Evolutionary conservation across 257 asterid genomes (phyloP).

Genomic region (Gentiana macrophylla): DNA sequence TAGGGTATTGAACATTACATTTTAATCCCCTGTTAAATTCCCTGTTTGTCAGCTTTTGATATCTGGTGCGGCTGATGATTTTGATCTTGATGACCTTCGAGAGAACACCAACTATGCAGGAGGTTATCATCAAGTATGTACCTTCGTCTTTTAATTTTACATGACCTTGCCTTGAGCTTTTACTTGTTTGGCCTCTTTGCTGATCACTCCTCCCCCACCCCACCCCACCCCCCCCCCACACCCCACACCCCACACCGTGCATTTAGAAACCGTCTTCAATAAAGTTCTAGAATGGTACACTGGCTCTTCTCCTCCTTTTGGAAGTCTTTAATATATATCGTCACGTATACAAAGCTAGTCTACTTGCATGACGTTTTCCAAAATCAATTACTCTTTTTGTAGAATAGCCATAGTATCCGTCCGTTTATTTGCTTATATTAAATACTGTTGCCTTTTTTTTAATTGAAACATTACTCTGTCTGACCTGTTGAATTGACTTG

Average conservation of each 20-base stretch:
- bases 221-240: background rate
- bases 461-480: too few species aligned
- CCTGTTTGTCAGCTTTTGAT: conserved; percentile 63
- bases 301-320: too few species aligned
- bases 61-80: conserved; percentile 87
- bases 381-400: too few species aligned
- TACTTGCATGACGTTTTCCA: too few species aligned
- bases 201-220: background rate
- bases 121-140: conserved; percentile 72
- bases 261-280: conserved; percentile 1
- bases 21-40: background rate
- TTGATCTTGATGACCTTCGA: conserved; percentile 79
- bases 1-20: too few species aligned
- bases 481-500: too few species aligned
- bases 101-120: conserved; percentile 76
- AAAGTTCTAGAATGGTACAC: background rate
- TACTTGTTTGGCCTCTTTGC: background rate
- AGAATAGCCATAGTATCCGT: too few species aligned
- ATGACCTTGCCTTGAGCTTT: background rate
- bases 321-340: too few species aligned
- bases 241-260: background rate
- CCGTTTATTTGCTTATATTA: too few species aligned
- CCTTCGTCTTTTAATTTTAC: background rate
- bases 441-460: too few species aligned
- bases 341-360: too few species aligned